Conservation (phyloP, 306 rosid genomes). For the Prinsepia uniflora region DNA sequence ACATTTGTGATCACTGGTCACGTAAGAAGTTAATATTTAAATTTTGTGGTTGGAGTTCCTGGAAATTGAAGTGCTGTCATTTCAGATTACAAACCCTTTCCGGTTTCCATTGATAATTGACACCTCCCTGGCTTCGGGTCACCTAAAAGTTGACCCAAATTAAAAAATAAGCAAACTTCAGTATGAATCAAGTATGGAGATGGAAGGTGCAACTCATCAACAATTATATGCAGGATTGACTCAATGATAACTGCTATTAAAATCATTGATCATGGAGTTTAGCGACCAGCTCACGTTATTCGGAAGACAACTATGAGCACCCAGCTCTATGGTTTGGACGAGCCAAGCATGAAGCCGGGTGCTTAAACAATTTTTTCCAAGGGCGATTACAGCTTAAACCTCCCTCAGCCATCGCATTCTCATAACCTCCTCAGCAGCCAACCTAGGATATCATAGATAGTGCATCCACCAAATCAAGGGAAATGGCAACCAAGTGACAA, state of each 20-base stretch:
- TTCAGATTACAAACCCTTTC: conserved; percentile 15
- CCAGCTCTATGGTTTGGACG: no score
- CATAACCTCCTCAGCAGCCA: no score
- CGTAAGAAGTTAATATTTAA: neutral
- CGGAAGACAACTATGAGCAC: no score
- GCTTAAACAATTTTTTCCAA: no score
- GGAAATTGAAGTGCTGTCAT: conserved; percentile 1
- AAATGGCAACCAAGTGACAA: no score
- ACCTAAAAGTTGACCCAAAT: conserved; percentile 8
- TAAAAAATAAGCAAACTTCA: neutral
- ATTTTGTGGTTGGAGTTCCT: neutral
- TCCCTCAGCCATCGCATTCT: no score
- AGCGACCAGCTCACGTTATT: no score
- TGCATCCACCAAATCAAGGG: no score
- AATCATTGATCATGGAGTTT: no score
- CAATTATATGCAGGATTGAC: neutral
- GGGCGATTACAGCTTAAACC: no score
- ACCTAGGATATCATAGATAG: no score
- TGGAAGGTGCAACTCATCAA: conserved; percentile 17
- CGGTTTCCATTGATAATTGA: neutral
- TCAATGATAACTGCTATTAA: neutral
- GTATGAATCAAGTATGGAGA: neutral
- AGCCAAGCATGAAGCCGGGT: no score
- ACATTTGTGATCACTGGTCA: neutral
- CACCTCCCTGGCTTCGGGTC: neutral